These are phyloP conservation scores for Dendryphion nanum DNA, from an alignment of 2,329 filamentous ascomycete genomes.

Conservation along the genomic window DNA sequence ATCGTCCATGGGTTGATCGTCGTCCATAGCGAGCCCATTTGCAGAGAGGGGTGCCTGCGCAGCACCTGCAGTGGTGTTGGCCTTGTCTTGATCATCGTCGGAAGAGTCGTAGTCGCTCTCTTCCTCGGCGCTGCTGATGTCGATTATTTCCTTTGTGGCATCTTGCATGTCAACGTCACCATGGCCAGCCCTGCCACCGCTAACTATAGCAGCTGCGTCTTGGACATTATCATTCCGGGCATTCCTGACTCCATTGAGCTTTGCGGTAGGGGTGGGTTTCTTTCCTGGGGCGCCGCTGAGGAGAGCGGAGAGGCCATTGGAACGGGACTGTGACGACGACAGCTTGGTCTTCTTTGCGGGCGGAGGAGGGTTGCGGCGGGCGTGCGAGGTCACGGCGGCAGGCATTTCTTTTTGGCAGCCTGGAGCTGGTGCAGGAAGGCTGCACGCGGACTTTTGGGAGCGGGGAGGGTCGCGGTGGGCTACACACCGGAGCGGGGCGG, in stretches of 20 bases:
- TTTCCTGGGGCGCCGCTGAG: slow-evolving; percentile 27
- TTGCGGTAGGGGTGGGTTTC: slow-evolving; percentile 43
- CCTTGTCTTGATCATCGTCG: slow-evolving; percentile 25
- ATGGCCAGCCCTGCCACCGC: slow-evolving; percentile 47
- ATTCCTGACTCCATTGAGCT: slow-evolving; percentile 54
- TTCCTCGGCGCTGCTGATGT: slow-evolving; percentile 49
- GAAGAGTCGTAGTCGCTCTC: slow-evolving; percentile 34
- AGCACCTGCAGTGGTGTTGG: slow-evolving; percentile 25
- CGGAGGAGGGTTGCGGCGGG: slow-evolving; percentile 28
- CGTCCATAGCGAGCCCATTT: slow-evolving; percentile 30
- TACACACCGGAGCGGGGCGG: too few species aligned
- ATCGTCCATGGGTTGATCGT: slow-evolving; percentile 37
- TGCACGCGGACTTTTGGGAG: too few species aligned
- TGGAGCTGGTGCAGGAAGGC: too few species aligned
- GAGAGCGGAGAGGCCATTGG: slow-evolving; percentile 33
- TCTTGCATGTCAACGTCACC: slow-evolving; percentile 41
- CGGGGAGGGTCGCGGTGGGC: background rate
- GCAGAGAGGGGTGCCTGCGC: slow-evolving; percentile 15
- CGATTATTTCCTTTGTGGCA: slow-evolving; percentile 40
- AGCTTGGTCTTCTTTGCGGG: slow-evolving; percentile 39
- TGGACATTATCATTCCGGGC: slow-evolving; percentile 54
- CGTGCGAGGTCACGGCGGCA: slow-evolving; percentile 30
- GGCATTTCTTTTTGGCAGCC: too few species aligned
- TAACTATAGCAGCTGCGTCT: slow-evolving; percentile 57
- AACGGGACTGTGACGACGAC: slow-evolving; percentile 19